Base-by-base conservation (phyloP, 306 rosid species). In the Inga laurina region DNA sequence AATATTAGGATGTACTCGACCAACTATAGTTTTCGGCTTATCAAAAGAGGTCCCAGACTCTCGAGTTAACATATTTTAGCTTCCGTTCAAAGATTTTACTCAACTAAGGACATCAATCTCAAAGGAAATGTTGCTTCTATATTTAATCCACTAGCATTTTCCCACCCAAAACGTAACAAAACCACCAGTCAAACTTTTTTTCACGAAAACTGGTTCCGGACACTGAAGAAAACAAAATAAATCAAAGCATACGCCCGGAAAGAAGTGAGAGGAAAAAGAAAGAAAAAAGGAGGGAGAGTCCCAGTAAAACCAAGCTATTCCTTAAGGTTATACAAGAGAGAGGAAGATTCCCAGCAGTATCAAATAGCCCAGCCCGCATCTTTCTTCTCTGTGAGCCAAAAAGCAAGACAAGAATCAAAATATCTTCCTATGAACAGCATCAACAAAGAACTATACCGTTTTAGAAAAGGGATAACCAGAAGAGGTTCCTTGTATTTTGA, bases 241-340 rank as follows among this genome's bases (percentile, higher is more conserved):
- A 34, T 43, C 45, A 9, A 21, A 76, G 67, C 43, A 64, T 56
- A 74, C 74, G 74, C 27, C 44, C 64, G 43, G 49, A 71, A 64
- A 35, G 32, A 75, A 49, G 22, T 72, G 21, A 70, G 65, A 72
- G 2, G 56, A 49, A 21, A 49, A 5, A 46, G n/a, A 18, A 16
- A 12, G 49, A 3, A 69, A 11, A 30, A 39, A n/a, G 45, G 18
- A 49, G 39, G 46, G 13, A 72, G 39, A 81, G 59, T 84, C 46
- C 45, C 27, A 64, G 44, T 62, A 71, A 61, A 72, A 78, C 56
- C 18, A 56, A 37, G 76, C 46, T 72, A 72, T 76, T 66, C 81
- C 65, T 83, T 72, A 74, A 81, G 79, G 49, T 86, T 70, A 77
- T 46, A 74, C 51, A 78, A 72, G 78, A 76, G 78, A 76, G 61